Conservation (phyloP, 1,284 basidiomycete genomes). For the Naganishia albida region DNA sequence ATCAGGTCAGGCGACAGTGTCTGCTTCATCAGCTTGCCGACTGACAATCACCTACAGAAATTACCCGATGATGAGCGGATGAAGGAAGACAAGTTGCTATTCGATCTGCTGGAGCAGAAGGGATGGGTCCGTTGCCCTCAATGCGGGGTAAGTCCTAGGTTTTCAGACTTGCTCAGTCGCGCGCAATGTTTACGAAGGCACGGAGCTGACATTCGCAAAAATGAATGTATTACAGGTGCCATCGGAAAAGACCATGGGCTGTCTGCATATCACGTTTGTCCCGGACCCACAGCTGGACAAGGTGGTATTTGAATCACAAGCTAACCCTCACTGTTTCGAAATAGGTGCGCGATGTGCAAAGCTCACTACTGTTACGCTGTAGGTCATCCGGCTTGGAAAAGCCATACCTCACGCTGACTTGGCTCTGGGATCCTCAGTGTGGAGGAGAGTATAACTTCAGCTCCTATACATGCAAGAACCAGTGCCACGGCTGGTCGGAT, state of each 20-base stretch:
- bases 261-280: conserved; percentile 16
- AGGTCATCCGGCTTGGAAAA: no score
- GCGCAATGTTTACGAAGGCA: neutral
- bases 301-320: no score
- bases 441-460: conserved; percentile 7
- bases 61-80: conserved; percentile 12
- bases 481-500: conserved; percentile 17
- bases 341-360: conserved; percentile 17
- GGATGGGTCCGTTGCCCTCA: conserved; percentile 17
- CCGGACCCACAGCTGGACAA: no score
- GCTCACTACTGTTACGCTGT: conserved; percentile 21
- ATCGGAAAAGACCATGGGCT: conserved; percentile 12
- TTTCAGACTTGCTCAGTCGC: no score
- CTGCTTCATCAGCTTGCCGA: no score
- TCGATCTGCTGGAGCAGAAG: conserved; percentile 13
- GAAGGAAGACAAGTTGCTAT: conserved; percentile 16
- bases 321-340: no score
- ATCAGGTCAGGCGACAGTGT: neutral
- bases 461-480: conserved; percentile 12
- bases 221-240: conserved; percentile 13
- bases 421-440: neutral
- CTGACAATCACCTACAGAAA: neutral
- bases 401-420: no score
- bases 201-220: neutral
- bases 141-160: conserved; percentile 5